A percentile compares a stretch with the other conserved stretches of the same genome.
phyloP scores from a whole-genome alignment of 108 stramenopile species.

The Fragilaria radians region DNA sequence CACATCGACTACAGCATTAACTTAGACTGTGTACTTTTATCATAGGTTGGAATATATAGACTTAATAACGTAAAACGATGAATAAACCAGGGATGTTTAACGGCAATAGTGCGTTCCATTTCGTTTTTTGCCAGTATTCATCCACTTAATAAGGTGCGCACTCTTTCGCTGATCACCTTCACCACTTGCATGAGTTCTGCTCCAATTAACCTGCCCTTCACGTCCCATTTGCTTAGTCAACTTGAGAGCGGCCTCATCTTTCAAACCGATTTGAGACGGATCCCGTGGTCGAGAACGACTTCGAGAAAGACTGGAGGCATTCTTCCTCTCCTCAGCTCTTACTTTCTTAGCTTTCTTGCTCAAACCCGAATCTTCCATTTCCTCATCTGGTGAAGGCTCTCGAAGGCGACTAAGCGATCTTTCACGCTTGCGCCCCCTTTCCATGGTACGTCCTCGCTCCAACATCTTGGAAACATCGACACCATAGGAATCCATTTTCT shows the following conservation, averaged over 20 bases:
- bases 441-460: slow-evolving; percentile 61
- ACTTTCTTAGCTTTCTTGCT: slow-evolving; percentile 63
- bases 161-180: slow-evolving; percentile 86
- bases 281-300: slow-evolving; percentile 76
- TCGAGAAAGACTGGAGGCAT: slow-evolving; percentile 54
- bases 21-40: too few relatives aligned
- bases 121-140: slow-evolving; percentile 90
- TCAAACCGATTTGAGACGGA: slow-evolving; percentile 73
- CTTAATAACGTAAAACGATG: background rate
- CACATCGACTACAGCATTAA: too few relatives aligned
- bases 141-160: slow-evolving; percentile 87
- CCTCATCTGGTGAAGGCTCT: slow-evolving; percentile 8
- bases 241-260: slow-evolving; percentile 50
- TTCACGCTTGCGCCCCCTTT: slow-evolving; percentile 54
- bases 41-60: too few relatives aligned
- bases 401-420: slow-evolving; percentile 25
- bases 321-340: slow-evolving; percentile 40
- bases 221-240: slow-evolving; percentile 68
- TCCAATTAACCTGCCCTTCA: slow-evolving; percentile 54
- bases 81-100: slow-evolving; percentile 7
- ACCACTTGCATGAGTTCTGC: slow-evolving; percentile 44
- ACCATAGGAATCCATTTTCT: slow-evolving; percentile 58
- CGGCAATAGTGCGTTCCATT: slow-evolving; percentile 79
- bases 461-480: slow-evolving; percentile 65
- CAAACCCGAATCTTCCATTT: slow-evolving; percentile 46